Evolutionary conservation across 495 filamentous ascomycete species (phyloP), one percentile per base, ranked within the genome.

Genomic region (Aspergillus panamensis): DNA sequence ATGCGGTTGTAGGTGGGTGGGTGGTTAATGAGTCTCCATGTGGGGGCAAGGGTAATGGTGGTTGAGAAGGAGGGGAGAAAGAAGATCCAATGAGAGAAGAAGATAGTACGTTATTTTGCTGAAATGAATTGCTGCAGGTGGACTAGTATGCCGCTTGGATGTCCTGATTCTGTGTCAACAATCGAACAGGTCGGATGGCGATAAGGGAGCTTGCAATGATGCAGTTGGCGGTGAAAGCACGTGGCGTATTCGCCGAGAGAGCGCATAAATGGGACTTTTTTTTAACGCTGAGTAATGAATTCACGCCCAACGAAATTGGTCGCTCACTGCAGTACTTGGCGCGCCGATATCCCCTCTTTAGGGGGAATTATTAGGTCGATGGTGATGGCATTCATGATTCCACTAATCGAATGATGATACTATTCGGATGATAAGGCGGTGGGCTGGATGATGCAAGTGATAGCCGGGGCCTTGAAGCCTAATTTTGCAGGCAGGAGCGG

Each of bases 161-260:
- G 35, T 8, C 35, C 35, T 6, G 5, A 39, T 13, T 2, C 35
- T n/a, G 10, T 39, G 35, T 13, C 0, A 39, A 25, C 5, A 39
- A 39, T 39, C 35, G 35, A 10, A 39, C 35, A 39, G 35, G 14
- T 39, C 35, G 35, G 14, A 39, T 39, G 25, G 25, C 25, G 25
- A 25, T 39, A 2, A n/a, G 2, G 35, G 35, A 39, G 35, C 25
- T 25, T 5, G 58, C 37, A 13, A 37, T 48, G 44, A 47, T 31
- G 25, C 25, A 25, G 25, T 47, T 47, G 56, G 56, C 48, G 48
- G 48, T 58, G 39, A 49, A 30, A 58, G 52, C 57, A 58, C 40
- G 63, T 42, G 44, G 40, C 35, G 8, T 39, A 39, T 51, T 54
- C 33, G 8, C 35, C 8, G 35, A 39, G 6, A 39, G 10, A 3